Percentiles rank a stretch among this genome's conserved stretches.
These are phyloP conservation scores for Austroboletus olivaceoglutinosus DNA, from an alignment of 1,284 basidiomycete genomes.

Conservation along the genomic window DNA sequence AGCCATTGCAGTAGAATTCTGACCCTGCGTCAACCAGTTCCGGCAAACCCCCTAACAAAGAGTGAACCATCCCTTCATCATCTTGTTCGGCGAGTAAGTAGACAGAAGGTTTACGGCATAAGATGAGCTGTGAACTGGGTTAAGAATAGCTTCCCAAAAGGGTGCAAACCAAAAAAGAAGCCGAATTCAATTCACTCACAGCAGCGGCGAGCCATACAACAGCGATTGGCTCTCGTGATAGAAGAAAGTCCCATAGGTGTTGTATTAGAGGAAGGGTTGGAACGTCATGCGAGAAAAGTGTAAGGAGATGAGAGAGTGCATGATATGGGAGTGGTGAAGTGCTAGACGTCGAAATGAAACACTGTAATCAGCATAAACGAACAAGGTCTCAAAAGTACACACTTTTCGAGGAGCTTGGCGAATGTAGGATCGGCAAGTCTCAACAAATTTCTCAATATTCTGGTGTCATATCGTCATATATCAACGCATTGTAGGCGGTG, in stretches of 20 bases:
- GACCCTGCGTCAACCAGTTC: constrained; percentile 51
- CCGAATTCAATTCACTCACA: constrained; percentile 46
- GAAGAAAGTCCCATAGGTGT: constrained; percentile 84
- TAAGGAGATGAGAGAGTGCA: constrained; percentile 87
- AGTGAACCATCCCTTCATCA: constrained; percentile 85
- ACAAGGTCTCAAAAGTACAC: constrained; percentile 22
- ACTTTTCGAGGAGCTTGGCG: constrained; percentile 67
- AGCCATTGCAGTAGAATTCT: constrained; percentile 10
- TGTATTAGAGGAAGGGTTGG: constrained; percentile 83
- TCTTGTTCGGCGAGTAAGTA: constrained; percentile 54
- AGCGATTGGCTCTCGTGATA: constrained; percentile 77
- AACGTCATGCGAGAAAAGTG: constrained; percentile 88
- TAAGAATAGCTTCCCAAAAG: constrained; percentile 4
- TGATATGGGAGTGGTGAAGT: constrained; percentile 76
- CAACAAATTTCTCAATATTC: constrained; percentile 69
- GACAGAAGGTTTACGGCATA: constrained; percentile 61
- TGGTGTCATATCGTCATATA: constrained; percentile 25
- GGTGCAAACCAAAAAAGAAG: background rate
- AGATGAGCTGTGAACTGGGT: constrained; percentile 47
- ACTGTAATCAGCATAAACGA: constrained; percentile 2
- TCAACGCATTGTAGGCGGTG: background rate
- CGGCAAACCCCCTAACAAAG: constrained; percentile 71
- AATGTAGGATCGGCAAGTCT: constrained; percentile 70
- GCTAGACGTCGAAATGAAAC: constrained; percentile 28
- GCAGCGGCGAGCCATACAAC: constrained; percentile 82